Base-by-base conservation (phyloP, 225 moss, liverwort and hornwort species). In the Takakia lepidozioides region DNA sequence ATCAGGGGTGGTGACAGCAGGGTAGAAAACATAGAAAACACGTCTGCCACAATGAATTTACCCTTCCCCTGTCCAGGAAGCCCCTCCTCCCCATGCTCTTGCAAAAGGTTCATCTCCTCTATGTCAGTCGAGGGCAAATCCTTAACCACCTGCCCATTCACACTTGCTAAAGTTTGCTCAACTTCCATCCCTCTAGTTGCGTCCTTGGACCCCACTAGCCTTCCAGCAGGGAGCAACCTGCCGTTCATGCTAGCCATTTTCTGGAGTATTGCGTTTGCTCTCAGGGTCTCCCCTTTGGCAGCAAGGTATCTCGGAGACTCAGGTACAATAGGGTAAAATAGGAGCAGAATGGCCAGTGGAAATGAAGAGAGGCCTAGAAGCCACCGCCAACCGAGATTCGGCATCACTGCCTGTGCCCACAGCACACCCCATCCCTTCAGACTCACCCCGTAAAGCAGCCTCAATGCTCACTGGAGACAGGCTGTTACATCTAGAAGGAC, bases 271-370 rank as follows among this genome's bases (percentile, higher is more conserved):
- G 66, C 56, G 15, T 48, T 61, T 37, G 91, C 83, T 49, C 58
- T 54, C 53, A 57, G 63, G 27, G 75, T 67, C 44, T 86, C 70
- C 3, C 86, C 91, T 65, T 65, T 86, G 27, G 78, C 43, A 52
- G 91, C 83, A 51, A 91, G 68, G 27, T 81, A 91, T 22, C 91
- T 67, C 52, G 91, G 91, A 32, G 78, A 81, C 55, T 91, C 91
- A 35, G 91, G 86, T 27, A 86, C 81, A 2, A 78, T 18, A 49
- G 73, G 35, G 68, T 91, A 91, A 61, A 91, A 86, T 8, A 84
- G 25, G 51, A 91, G 81, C 61, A 91, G 52, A 41, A 84, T 54
- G 27, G 86, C 86, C 25, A 91, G 68, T 3, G 91, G 91, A 42
- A 71, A 39, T 8, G 86, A 70, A 15, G 91, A 91, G 19, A 91